Conservation (phyloP, 305 asterid species). For the Solanum hybrid region DNA sequence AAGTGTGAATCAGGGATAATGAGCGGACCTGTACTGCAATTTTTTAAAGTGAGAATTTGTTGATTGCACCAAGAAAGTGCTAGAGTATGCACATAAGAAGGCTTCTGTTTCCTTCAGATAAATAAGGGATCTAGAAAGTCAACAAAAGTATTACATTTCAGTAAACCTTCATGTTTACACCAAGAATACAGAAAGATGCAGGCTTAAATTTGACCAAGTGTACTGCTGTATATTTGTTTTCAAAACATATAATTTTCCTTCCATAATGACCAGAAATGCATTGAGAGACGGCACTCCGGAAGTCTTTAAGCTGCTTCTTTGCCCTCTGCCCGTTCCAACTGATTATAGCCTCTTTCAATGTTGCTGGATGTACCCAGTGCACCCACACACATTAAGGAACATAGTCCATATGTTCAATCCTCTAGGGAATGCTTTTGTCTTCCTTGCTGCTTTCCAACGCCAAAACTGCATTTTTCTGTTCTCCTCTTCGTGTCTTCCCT, state of each 20-base stretch:
- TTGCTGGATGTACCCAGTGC: background rate
- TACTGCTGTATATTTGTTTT: background rate
- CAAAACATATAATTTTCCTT: background rate
- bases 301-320: background rate
- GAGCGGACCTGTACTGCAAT: background rate
- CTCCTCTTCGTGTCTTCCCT: background rate
- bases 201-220: background rate
- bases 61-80: background rate
- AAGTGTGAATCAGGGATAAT: background rate
- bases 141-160: background rate
- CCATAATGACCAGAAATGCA: background rate
- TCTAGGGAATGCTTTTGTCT: background rate
- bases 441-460: background rate
- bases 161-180: background rate
- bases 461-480: background rate
- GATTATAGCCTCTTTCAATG: background rate
- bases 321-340: background rate
- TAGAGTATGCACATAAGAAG: background rate
- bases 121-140: background rate
- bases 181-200: background rate
- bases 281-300: background rate
- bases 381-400: background rate
- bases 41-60: background rate
- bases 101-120: background rate
- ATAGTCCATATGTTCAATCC: background rate